Percentiles rank a stretch among this genome's conserved stretches.
Conservation (phyloP, 306 rosid species). For the Quercus variabilis region DNA sequence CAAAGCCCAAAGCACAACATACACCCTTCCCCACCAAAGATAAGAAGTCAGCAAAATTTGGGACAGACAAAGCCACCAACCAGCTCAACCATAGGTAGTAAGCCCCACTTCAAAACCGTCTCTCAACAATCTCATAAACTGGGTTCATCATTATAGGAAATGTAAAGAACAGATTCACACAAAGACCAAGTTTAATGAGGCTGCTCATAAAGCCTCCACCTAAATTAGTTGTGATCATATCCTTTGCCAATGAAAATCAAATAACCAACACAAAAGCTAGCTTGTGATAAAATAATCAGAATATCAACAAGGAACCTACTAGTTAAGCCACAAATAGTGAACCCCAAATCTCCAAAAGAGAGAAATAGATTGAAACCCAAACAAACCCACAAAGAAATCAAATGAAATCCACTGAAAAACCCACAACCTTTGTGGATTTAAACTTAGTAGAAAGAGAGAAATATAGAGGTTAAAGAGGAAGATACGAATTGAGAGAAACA, state of each 20-base stretch:
- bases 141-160: slow-evolving; percentile 68
- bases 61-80: slow-evolving; percentile 47
- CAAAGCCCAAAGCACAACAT: slow-evolving; percentile 52
- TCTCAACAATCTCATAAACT: slow-evolving; percentile 49
- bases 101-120: slow-evolving; percentile 42
- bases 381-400: too few relatives aligned
- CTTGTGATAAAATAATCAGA: slow-evolving; percentile 43
- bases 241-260: slow-evolving; percentile 46
- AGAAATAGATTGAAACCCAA: too few relatives aligned
- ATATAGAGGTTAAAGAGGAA: too few relatives aligned
- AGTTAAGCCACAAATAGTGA: slow-evolving; percentile 33
- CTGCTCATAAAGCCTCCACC: slow-evolving; percentile 39
- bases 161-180: slow-evolving; percentile 53
- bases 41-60: slow-evolving; percentile 57
- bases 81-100: slow-evolving; percentile 52
- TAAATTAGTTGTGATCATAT: slow-evolving; percentile 45
- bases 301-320: slow-evolving; percentile 40
- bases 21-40: slow-evolving; percentile 53
- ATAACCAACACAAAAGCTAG: slow-evolving; percentile 53
- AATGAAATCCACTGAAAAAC: too few relatives aligned
- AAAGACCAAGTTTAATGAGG: slow-evolving; percentile 49
- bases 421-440: too few relatives aligned
- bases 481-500: too few relatives aligned
- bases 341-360: slow-evolving; percentile 59
- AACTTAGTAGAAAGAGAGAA: too few relatives aligned